Conservation (phyloP, 108 stramenopile genomes). For the Asterionellopsis glacialis region DNA sequence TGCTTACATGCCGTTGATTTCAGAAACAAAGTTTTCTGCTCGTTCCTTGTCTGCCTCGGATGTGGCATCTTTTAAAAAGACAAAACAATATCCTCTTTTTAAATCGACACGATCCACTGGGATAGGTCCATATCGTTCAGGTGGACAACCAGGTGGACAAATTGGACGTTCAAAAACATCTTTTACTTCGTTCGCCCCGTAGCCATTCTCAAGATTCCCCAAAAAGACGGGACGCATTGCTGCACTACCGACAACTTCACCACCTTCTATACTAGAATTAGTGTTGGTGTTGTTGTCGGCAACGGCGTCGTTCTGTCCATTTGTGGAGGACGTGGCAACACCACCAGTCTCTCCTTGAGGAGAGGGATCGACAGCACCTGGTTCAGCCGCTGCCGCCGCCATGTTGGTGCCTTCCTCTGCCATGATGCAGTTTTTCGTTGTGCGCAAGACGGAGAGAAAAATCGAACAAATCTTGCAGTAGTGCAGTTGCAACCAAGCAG, state of each 20-base stretch:
- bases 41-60: constrained; percentile 56
- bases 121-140: constrained; percentile 21
- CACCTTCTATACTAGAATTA: too few species aligned
- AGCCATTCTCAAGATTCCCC: constrained; percentile 55
- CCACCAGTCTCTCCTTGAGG: constrained; percentile 56
- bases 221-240: constrained; percentile 63
- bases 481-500: too few species aligned
- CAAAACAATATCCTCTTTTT: constrained; percentile 83
- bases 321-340: constrained; percentile 19
- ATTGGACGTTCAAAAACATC: constrained; percentile 50
- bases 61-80: constrained; percentile 75
- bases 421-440: too few species aligned
- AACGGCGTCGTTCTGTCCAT: constrained; percentile 13
- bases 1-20: constrained; percentile 85
- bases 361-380: constrained; percentile 57
- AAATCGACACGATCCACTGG: constrained; percentile 69
- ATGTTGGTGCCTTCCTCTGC: too few species aligned
- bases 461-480: too few species aligned
- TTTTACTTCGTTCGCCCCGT: constrained; percentile 40
- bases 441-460: too few species aligned
- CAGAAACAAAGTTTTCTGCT: constrained; percentile 53
- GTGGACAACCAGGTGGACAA: constrained; percentile 17
- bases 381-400: constrained; percentile 5
- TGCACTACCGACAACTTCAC: neutral
- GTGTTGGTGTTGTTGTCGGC: too few species aligned